Evolutionary conservation across 2,329 filamentous ascomycete species (phyloP), one percentile per base, ranked within the genome.

Genomic region (Keithomyces neogunnii): DNA sequence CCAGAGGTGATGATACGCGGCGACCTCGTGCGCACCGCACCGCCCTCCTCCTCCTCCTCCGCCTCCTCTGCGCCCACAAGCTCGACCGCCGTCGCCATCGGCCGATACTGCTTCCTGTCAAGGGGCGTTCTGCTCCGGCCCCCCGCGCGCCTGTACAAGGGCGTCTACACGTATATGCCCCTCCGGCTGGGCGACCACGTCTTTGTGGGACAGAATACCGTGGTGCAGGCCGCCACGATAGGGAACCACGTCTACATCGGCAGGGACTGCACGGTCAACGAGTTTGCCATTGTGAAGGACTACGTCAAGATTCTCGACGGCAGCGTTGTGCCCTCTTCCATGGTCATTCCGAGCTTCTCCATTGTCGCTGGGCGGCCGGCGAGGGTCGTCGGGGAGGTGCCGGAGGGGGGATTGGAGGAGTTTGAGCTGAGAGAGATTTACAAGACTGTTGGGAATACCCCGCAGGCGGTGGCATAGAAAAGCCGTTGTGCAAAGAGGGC

Each of bases 101-200:
- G 93, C 1, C 82, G 90, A 33, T 96, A 95, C 69, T 95, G 89
- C 63, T 91, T 96, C 64, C 81, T 99, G 48, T 87, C 86, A 51
- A 82, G 85, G 11, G 85, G 85, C 3, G 86, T 82, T 56, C 82
- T 90, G 45, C 75, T 99, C 49, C 84, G 88, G 3, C 93, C 93
- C 0, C 91, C 93, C 0, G 88, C 86, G 33, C 82, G 91, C 30
- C 74, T 95, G 47, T 88, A 90, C 66, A 85, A 91, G 62, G 89
- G 90, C 63, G 69, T 73, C 36, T 86, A 89, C 63, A 87, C 84
- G 42, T 89, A 91, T 70, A 92, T 92, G 68, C 91, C 91, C 7
- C 84, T 97, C 60, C 89, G 93, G 55, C 87, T 99, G 57, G 90
- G 90, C 45, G 91, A 96, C 67, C 92, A 97, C 70, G 91, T 96